phyloP scores from a whole-genome alignment of 1,284 basidiomycete genomes.

The Trichosporon inkin region DNA sequence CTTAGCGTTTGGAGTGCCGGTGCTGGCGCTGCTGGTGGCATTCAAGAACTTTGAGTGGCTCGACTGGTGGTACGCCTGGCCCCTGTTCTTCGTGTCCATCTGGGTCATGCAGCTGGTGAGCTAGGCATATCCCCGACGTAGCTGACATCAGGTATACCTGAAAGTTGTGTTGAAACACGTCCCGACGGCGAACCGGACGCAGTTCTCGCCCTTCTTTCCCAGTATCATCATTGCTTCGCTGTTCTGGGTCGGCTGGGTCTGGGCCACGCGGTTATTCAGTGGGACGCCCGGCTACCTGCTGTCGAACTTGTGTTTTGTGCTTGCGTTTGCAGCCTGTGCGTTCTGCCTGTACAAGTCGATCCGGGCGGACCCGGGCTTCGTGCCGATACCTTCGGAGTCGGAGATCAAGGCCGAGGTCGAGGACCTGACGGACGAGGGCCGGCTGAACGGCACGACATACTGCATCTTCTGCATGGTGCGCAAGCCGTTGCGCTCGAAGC shows the following conservation, averaged over 20 bases:
- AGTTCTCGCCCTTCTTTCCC: slow-evolving; percentile 73
- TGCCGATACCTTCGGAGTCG: slow-evolving; percentile 65
- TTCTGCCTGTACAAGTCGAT: slow-evolving; percentile 90
- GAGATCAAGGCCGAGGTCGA: slow-evolving; percentile 85
- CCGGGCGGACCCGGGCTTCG: slow-evolving; percentile 83
- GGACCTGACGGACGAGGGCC: slow-evolving; percentile 77
- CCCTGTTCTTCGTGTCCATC: slow-evolving; percentile 77
- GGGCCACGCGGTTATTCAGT: slow-evolving; percentile 57
- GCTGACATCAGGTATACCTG: slow-evolving; percentile 28
- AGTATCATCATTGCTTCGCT: slow-evolving; percentile 83
- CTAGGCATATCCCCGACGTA: slow-evolving; percentile 21
- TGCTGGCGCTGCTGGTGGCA: slow-evolving; percentile 71
- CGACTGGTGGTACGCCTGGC: slow-evolving; percentile 83
- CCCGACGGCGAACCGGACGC: slow-evolving; percentile 40
- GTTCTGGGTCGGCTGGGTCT: slow-evolving; percentile 79
- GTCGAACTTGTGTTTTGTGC: slow-evolving; percentile 68
- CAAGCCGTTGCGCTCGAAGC: slow-evolving; percentile 89
- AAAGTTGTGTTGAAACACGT: slow-evolving; percentile 35
- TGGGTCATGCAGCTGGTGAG: slow-evolving; percentile 88
- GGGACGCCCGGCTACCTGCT: slow-evolving; percentile 55
- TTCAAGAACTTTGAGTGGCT: slow-evolving; percentile 76
- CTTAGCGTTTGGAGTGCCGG: slow-evolving; percentile 76
- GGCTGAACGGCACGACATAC: slow-evolving; percentile 90
- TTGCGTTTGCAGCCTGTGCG: slow-evolving; percentile 66
- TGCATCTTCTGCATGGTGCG: slow-evolving; percentile 90